Conservation (phyloP, 805 yeast genomes). For the Spathaspora gorwiae region DNA sequence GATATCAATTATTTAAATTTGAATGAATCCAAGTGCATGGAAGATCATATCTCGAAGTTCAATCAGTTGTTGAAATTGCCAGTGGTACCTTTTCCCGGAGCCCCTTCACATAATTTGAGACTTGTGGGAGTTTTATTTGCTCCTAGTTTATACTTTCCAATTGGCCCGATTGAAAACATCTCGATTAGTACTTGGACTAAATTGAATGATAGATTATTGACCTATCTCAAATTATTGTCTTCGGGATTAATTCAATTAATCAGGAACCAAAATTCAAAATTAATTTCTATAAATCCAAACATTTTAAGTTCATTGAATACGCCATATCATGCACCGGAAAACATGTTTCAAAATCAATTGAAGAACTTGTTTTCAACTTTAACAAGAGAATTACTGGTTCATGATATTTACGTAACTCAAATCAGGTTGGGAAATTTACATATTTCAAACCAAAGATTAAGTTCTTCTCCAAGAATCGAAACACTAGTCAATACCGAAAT, state of each 20-base stretch:
- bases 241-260: slow-evolving; percentile 54
- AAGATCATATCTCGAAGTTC: slow-evolving; percentile 46
- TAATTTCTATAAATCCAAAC: slow-evolving; percentile 51
- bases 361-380: slow-evolving; percentile 30
- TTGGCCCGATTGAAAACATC: slow-evolving; percentile 64
- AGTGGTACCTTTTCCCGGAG: slow-evolving; percentile 56
- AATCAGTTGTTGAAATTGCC: slow-evolving; percentile 47
- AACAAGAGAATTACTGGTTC: slow-evolving; percentile 32
- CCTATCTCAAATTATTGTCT: slow-evolving; percentile 49
- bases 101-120: slow-evolving; percentile 49
- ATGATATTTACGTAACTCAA: slow-evolving; percentile 34
- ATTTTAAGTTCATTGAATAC: slow-evolving; percentile 50
- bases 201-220: slow-evolving; percentile 41
- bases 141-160: slow-evolving; percentile 65
- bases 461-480: slow-evolving; percentile 18
- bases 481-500: slow-evolving; percentile 32
- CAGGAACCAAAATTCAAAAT: slow-evolving; percentile 46
- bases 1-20: slow-evolving; percentile 67
- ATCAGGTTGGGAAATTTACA: slow-evolving; percentile 38
- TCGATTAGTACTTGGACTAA: slow-evolving; percentile 49
- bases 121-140: slow-evolving; percentile 65
- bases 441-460: slow-evolving; percentile 18
- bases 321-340: slow-evolving; percentile 64
- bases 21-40: slow-evolving; percentile 39
- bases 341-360: slow-evolving; percentile 46